Base-by-base conservation (phyloP, 106 monocot species). In the Triglochin maritima region DNA sequence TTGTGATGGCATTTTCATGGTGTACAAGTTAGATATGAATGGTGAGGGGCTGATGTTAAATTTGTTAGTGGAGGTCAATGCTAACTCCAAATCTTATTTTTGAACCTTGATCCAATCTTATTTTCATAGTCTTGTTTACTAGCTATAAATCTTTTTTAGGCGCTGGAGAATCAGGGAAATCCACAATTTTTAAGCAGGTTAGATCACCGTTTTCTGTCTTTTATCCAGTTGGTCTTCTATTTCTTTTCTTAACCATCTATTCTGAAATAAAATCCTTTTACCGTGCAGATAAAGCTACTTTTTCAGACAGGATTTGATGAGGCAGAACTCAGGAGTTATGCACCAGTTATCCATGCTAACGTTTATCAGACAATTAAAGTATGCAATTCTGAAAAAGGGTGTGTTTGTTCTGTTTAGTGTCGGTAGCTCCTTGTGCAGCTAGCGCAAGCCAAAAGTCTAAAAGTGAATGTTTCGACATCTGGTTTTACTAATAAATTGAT, bases 361-460 rank as follows among this genome's bases (percentile, higher is more conserved):
- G 87, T 90, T n/a, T 90, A 78, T 83, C 95, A 96, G 85, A 87
- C 95, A 79, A 90, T 96, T 78, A 96, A 96, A 90, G 95, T 96
- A 96, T 64, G 94, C 80, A 84, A 79, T 86, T 77, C 64, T 78
- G 67, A 76, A 79, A 59, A 88, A 81, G 79, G 83, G 90, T 86
- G 87, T 90, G 87, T 89, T 73, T 88, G 75, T 84, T 79, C 79
- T 69, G 48, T 79, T 73, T 78, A 56, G 67, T 9, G 60, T 59
- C 44, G 10, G 58, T 70, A 62, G 68, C 64, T 81, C 4, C 42
- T 59, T 60, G 49, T 57, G 64, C 29, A 29, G 29, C 29, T 29
- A 29, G 1, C 29, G 29, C 29, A 29, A 29, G 29, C 29, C 29
- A 29, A 29, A 29, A 29, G 29, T 29, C 29, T 29, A 29, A 29